Evolutionary conservation across 148 eudicot genomes (phyloP).

Genomic region (Camellia japonica): DNA sequence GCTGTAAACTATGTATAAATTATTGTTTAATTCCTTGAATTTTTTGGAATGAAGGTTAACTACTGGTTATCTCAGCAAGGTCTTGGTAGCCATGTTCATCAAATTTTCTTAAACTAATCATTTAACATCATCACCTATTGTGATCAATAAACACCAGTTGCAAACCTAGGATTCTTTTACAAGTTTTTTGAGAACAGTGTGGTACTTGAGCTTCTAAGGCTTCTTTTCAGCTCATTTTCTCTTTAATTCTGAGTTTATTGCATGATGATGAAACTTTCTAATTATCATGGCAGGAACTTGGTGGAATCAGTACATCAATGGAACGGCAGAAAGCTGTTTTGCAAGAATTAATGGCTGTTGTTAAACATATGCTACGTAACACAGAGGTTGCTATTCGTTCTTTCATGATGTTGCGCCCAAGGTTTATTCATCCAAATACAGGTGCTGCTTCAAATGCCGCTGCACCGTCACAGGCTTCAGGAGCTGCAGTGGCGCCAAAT

Average conservation of each 20-base stretch:
- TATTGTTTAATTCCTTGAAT: not conserved
- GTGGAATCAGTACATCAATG: slow-evolving; percentile 76
- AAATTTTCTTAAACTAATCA: not conserved
- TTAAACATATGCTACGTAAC: slow-evolving; percentile 80
- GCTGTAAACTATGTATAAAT: not conserved
- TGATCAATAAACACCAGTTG: not conserved
- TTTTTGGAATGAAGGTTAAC: not conserved
- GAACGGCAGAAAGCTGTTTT: slow-evolving; percentile 81
- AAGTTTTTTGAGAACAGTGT: not conserved
- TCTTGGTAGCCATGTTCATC: not conserved
- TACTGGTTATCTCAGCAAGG: not conserved
- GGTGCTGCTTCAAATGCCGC: slow-evolving; percentile 46
- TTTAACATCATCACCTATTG: not conserved
- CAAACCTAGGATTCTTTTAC: not conserved
- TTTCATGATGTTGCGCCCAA: slow-evolving; percentile 84
- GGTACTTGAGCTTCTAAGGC: not conserved
- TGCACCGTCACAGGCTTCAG: slow-evolving; percentile 50
- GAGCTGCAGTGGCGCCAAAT: slow-evolving; percentile 37
- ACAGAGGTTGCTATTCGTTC: slow-evolving; percentile 87
- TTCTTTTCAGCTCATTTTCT: not conserved
- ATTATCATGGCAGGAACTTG: slow-evolving; percentile 63
- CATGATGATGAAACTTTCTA: slow-evolving; percentile 5
- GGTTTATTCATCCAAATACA: slow-evolving; percentile 70
- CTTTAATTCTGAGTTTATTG: not conserved
- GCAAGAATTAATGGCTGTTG: slow-evolving; percentile 69